These are phyloP conservation scores for Coprinopsis marcescibilis DNA, from an alignment of 768 basidiomycete species.

Conservation along the genomic window DNA sequence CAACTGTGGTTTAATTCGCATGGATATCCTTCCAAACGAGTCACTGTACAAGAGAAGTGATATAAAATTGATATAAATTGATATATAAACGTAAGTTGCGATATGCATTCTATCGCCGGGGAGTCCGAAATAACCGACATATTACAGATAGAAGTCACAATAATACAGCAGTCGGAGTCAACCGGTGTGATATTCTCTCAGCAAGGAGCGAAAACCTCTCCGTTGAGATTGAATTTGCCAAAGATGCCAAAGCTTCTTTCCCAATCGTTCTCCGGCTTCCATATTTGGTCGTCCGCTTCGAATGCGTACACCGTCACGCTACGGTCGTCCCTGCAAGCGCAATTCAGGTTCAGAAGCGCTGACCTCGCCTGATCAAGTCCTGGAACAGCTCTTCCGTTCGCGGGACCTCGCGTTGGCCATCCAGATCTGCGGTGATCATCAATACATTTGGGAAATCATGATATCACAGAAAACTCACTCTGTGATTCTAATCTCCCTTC, in stretches of 20 bases:
- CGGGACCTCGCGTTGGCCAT: slow-evolving; percentile 34
- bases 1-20: not conserved
- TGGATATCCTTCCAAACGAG: not conserved
- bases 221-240: slow-evolving; percentile 24
- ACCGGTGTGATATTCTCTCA: too few species aligned
- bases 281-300: slow-evolving; percentile 33
- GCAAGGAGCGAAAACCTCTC: slow-evolving; percentile 17
- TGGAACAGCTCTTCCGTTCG: slow-evolving; percentile 24
- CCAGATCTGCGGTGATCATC: slow-evolving; percentile 24
- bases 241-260: slow-evolving; percentile 36
- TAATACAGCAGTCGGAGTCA: too few species aligned
- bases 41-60: too few species aligned
- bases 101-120: too few species aligned
- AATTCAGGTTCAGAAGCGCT: slow-evolving; percentile 31
- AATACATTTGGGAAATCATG: not conserved
- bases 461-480: slow-evolving; percentile 21
- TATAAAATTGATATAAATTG: too few species aligned
- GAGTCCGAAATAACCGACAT: too few species aligned
- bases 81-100: too few species aligned
- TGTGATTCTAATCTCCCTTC: slow-evolving; percentile 30
- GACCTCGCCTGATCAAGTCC: slow-evolving; percentile 26
- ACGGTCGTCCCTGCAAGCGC: slow-evolving; percentile 25
- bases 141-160: too few species aligned
- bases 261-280: slow-evolving; percentile 29
- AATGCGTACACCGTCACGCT: slow-evolving; percentile 30